Conservation (phyloP, 148 eudicot genomes). For the Cornus suecica region DNA sequence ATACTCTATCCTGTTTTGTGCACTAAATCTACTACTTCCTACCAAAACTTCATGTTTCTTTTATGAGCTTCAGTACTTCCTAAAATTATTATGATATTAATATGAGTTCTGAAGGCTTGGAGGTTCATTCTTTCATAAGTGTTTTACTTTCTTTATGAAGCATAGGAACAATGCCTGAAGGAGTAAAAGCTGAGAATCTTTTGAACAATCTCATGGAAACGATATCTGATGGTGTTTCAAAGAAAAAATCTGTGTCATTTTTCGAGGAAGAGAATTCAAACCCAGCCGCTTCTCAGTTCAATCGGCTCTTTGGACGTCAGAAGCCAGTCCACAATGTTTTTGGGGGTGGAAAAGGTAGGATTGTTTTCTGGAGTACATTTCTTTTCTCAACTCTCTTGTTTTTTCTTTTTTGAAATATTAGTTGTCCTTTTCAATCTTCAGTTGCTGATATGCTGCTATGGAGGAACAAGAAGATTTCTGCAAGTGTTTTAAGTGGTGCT, state of each 20-base stretch:
- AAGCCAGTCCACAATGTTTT: constrained; percentile 73
- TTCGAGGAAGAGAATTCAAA: constrained; percentile 45
- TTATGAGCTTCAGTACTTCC: not conserved
- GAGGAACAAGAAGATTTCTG: constrained; percentile 96
- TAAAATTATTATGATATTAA: not conserved
- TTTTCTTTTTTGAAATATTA: not conserved
- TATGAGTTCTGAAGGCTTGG: not conserved
- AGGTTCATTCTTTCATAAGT: not conserved
- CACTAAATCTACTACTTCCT: not conserved
- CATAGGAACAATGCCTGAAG: constrained; percentile 62
- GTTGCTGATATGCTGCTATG: constrained; percentile 95
- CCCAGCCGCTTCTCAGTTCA: constrained; percentile 52
- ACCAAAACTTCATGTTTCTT: not conserved
- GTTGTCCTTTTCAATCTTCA: constrained; percentile 23
- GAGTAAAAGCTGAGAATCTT: constrained; percentile 64
- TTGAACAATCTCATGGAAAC: constrained; percentile 67
- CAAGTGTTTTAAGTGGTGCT: constrained; percentile 58
- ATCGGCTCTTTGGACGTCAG: constrained; percentile 80
- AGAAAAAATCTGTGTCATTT: constrained; percentile 44
- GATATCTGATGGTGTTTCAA: constrained; percentile 43
- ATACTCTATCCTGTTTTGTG: not conserved
- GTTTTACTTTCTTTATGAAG: constrained; percentile 13
- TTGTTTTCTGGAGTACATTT: not conserved
- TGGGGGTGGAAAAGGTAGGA: constrained; percentile 88
- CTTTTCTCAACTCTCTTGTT: not conserved